These are phyloP conservation scores for Leishmania martiniquensis DNA, from an alignment of 208 protist genomes.

Conservation along the genomic window DNA sequence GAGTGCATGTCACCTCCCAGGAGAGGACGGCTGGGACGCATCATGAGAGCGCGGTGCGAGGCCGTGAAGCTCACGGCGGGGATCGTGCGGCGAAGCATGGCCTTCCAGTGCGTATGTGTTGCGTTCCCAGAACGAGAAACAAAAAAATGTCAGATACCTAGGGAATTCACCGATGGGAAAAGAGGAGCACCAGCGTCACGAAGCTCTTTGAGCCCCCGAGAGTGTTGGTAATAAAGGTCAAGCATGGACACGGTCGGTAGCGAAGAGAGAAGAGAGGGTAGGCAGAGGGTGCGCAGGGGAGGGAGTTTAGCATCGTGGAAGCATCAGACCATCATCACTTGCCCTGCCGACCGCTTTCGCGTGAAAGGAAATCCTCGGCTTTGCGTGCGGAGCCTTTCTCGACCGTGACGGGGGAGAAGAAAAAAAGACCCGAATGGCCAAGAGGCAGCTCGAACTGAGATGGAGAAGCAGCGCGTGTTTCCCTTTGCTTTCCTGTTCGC, in stretches of 20 bases:
- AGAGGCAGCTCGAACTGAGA: background rate
- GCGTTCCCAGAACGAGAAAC: constrained; percentile 7
- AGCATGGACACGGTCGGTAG: background rate
- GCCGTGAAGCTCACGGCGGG: constrained; percentile 84
- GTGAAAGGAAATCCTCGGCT: background rate
- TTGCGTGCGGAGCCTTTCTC: background rate
- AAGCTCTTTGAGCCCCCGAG: background rate
- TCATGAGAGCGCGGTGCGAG: constrained; percentile 76
- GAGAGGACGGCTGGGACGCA: constrained; percentile 65
- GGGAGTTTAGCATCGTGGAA: background rate
- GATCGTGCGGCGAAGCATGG: constrained; percentile 78
- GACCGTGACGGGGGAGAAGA: too few species aligned
- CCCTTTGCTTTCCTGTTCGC: background rate
- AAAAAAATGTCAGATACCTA: constrained; percentile 14
- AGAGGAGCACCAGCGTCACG: background rate
- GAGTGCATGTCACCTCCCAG: constrained; percentile 83
- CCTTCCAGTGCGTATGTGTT: background rate
- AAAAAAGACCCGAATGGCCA: background rate
- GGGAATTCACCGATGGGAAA: background rate
- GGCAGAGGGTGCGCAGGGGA: background rate
- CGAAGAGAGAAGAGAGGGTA: background rate
- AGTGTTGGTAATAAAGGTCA: background rate
- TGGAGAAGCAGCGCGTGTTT: background rate
- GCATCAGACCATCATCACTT: background rate
- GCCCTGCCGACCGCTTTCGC: background rate